Evolutionary conservation across 768 basidiomycete genomes (phyloP).

Genomic region (Boletus reticuloceps): DNA sequence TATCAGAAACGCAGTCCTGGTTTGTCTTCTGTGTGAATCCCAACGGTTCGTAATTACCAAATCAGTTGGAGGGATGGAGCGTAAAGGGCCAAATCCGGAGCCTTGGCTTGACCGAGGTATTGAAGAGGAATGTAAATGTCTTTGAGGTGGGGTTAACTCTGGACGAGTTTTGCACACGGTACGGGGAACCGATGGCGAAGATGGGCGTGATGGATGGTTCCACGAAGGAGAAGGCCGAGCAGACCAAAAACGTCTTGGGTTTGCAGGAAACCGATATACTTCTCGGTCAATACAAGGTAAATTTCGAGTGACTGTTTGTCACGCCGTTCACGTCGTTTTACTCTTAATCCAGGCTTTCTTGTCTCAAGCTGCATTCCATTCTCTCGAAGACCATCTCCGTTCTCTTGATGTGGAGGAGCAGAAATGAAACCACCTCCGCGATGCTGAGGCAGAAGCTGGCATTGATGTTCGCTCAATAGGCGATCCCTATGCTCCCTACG

Average conservation of each 20-base stretch:
- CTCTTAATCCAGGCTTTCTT: conserved; percentile 71
- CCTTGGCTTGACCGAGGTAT: conserved; percentile 74
- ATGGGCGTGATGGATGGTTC: conserved; percentile 59
- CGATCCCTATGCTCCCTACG: conserved; percentile 82
- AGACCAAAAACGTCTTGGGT: conserved; percentile 53
- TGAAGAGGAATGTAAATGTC: conserved; percentile 58
- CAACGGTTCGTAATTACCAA: conserved; percentile 92
- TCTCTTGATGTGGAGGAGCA: conserved; percentile 88
- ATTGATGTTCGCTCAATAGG: conserved; percentile 51
- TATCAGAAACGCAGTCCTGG: conserved; percentile 90
- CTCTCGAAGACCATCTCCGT: no score
- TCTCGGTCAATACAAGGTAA: conserved; percentile 80
- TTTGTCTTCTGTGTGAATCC: conserved; percentile 91
- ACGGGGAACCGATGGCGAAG: conserved; percentile 60
- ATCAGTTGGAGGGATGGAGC: conserved; percentile 88
- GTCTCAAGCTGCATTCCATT: conserved; percentile 81
- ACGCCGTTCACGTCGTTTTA: not conserved
- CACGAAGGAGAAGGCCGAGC: conserved; percentile 55
- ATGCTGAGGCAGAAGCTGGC: conserved; percentile 72
- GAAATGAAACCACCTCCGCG: conserved; percentile 73
- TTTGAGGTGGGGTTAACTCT: conserved; percentile 87
- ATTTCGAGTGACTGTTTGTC: not conserved
- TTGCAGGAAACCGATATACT: conserved; percentile 72
- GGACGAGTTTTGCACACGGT: conserved; percentile 83
- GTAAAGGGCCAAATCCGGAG: conserved; percentile 91